phyloP scores from a whole-genome alignment of 1,284 basidiomycete species.

The Lentinus polychrous region DNA sequence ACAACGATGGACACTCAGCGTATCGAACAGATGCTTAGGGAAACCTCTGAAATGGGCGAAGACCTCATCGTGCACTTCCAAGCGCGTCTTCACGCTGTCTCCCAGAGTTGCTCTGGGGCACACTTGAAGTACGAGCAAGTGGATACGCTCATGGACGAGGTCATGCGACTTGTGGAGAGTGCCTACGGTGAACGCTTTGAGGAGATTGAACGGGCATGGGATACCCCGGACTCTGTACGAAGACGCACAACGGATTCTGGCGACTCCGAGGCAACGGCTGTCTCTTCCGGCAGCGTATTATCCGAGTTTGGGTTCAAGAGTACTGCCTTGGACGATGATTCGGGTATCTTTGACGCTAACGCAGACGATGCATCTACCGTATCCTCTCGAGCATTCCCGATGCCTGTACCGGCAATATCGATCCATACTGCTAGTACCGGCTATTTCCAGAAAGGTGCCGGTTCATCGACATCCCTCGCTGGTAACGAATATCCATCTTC shows the following conservation, averaged over 20 bases:
- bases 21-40: conserved; percentile 38
- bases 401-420: too few species aligned
- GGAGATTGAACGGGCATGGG: conserved; percentile 21
- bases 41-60: conserved; percentile 37
- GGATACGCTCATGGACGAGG: conserved; percentile 26
- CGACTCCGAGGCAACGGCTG: conserved; percentile 22
- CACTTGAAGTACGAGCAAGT: conserved; percentile 31
- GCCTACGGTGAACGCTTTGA: conserved; percentile 16
- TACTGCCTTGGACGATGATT: too few species aligned
- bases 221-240: conserved; percentile 8
- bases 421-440: too few species aligned
- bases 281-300: conserved; percentile 11
- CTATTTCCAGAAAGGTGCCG: too few species aligned
- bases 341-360: too few species aligned
- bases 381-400: too few species aligned
- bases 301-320: not conserved
- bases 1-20: conserved; percentile 29
- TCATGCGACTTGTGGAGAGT: conserved; percentile 37
- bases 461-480: too few species aligned
- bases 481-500: too few species aligned
- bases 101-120: conserved; percentile 40
- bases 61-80: conserved; percentile 43
- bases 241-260: conserved; percentile 24
- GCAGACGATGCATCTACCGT: too few species aligned
- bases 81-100: conserved; percentile 41